Percentiles rank a stretch among this genome's conserved stretches.
Evolutionary conservation across 2,329 filamentous ascomycete genomes (phyloP).

Genomic region (Colletotrichum paranaense): DNA sequence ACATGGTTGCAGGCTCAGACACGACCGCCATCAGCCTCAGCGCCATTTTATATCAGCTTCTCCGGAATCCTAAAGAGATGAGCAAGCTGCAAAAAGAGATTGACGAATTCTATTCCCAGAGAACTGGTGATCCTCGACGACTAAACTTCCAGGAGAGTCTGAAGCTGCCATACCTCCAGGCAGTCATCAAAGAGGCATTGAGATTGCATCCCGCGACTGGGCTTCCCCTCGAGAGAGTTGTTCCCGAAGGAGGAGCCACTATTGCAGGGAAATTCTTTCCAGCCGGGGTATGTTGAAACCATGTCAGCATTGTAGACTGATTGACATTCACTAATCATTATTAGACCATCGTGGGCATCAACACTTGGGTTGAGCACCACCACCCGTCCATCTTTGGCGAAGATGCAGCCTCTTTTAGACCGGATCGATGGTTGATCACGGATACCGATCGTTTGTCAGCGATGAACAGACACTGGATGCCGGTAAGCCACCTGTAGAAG

Average conservation of each 20-base stretch:
- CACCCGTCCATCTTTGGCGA: conserved; percentile 48
- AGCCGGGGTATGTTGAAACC: conserved; percentile 37
- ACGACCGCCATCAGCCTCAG: conserved; percentile 48
- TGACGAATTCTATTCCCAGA: conserved; percentile 39
- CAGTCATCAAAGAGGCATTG: conserved; percentile 63
- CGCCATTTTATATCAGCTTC: conserved; percentile 44
- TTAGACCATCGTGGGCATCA: conserved; percentile 51
- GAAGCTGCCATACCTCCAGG: conserved; percentile 58
- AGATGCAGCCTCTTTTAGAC: conserved; percentile 51
- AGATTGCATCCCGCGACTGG: conserved; percentile 61
- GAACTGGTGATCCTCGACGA: neutral
- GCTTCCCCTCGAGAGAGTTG: conserved; percentile 58
- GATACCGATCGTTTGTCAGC: conserved; percentile 30
- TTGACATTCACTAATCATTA: neutral
- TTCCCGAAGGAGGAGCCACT: conserved; percentile 54
- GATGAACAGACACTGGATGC: conserved; percentile 30
- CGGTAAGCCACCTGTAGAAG: neutral
- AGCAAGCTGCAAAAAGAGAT: conserved; percentile 52
- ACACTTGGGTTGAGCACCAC: conserved; percentile 52
- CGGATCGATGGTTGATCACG: conserved; percentile 48
- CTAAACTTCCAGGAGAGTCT: conserved; percentile 43
- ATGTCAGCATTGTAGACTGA: neutral
- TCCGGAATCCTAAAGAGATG: conserved; percentile 9
- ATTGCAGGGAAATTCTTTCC: conserved; percentile 50
- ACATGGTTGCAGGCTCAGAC: conserved; percentile 48